phyloP scores from a whole-genome alignment of 2,329 filamentous ascomycete species.

The Ophiognomonia clavigignenti-juglandacearum region DNA sequence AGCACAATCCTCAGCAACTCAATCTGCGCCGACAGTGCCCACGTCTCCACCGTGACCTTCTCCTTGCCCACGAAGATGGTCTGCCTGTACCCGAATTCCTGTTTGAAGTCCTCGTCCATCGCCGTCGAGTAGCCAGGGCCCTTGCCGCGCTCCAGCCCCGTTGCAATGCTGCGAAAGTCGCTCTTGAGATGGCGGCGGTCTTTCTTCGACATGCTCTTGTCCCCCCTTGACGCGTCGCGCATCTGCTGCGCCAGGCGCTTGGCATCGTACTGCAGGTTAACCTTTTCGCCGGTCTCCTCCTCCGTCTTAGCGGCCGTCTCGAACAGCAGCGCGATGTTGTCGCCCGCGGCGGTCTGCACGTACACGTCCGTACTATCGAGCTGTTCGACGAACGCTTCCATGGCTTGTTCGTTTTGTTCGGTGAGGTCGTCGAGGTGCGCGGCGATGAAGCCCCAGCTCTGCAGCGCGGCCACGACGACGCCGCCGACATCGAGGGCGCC shows the following conservation, averaged over 20 bases:
- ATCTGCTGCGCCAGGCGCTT: conserved; percentile 43
- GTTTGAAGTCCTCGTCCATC: conserved; percentile 33
- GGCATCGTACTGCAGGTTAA: conserved; percentile 47
- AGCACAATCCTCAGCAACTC: conserved; percentile 44
- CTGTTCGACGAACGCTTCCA: conserved; percentile 81
- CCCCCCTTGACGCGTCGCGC: conserved; percentile 41
- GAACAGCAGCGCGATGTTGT: conserved; percentile 77
- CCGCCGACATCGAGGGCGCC: conserved; percentile 65
- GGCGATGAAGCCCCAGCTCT: conserved; percentile 76
- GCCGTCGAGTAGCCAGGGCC: conserved; percentile 51
- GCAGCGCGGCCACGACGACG: conserved; percentile 69
- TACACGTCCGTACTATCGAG: conserved; percentile 68
- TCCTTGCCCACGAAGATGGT: conserved; percentile 44
- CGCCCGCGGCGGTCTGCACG: conserved; percentile 73
- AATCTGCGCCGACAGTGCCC: conserved; percentile 45
- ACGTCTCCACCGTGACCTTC: conserved; percentile 43
- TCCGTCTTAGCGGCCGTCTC: conserved; percentile 58
- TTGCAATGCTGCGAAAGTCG: conserved; percentile 46
- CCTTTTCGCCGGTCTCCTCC: conserved; percentile 42
- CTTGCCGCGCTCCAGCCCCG: conserved; percentile 48
- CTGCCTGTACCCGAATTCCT: conserved; percentile 49
- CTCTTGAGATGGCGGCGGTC: conserved; percentile 43
- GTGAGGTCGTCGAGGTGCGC: conserved; percentile 73
- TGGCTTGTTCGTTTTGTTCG: conserved; percentile 62
- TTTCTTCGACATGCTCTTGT: conserved; percentile 45